These are phyloP conservation scores for Pseudocercospora fuligena DNA, from an alignment of 2,329 filamentous ascomycete species.

Conservation along the genomic window DNA sequence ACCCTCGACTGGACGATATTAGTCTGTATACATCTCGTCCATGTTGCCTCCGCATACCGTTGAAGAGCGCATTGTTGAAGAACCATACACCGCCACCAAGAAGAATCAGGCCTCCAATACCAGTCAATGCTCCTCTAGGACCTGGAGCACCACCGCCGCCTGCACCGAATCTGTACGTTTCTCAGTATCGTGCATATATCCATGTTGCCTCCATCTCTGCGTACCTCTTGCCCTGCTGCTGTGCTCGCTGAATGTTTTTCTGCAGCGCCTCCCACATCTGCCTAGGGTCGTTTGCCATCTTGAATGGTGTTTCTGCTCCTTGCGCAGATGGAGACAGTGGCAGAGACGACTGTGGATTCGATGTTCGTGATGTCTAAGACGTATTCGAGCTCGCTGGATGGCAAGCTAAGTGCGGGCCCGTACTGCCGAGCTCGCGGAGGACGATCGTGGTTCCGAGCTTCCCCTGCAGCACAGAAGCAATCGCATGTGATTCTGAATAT, in stretches of 20 bases:
- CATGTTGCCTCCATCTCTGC: slow-evolving; percentile 18
- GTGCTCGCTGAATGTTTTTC: slow-evolving; percentile 58
- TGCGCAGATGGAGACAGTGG: not conserved
- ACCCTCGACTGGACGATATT: slow-evolving; percentile 72
- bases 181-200: slow-evolving; percentile 25
- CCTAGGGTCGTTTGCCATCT: slow-evolving; percentile 58
- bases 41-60: slow-evolving; percentile 55
- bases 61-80: slow-evolving; percentile 69
- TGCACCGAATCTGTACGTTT: slow-evolving; percentile 50
- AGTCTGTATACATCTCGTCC: slow-evolving; percentile 3
- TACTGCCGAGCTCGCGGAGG: not conserved
- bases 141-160: slow-evolving; percentile 52
- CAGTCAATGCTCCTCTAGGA: slow-evolving; percentile 59
- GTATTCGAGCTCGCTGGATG: too few species aligned
- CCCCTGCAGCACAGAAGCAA: not conserved
- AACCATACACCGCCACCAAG: slow-evolving; percentile 60
- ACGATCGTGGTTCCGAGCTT: not conserved
- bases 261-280: slow-evolving; percentile 71
- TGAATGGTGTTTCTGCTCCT: slow-evolving; percentile 15
- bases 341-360: not conserved
- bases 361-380: not conserved
- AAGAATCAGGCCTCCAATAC: slow-evolving; percentile 58
- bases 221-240: slow-evolving; percentile 54
- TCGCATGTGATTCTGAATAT: not conserved
- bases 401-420: not conserved